Evolutionary conservation across 1,139 yeast species (phyloP), one percentile per base, ranked within the genome.

Genomic region (Hyphopichia pseudoburtonii): DNA sequence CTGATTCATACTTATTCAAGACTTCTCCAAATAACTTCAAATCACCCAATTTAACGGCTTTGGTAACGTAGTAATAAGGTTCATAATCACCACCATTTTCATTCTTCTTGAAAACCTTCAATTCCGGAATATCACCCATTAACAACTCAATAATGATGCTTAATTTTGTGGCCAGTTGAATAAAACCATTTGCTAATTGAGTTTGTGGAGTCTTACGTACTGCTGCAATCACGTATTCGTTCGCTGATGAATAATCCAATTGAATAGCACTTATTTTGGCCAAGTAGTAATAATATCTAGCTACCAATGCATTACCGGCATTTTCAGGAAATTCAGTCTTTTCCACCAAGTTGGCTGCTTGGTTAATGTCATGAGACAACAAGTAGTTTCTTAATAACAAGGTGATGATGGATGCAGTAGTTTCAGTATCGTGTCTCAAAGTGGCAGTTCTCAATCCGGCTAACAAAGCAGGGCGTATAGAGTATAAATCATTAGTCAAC

Each of bases 161-260:
- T 49, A 94, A 76, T 66, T 94, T 94, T 50, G 92, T 83, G 5
- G 97, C 95, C 34, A 87, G 80, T 63, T 89, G 96, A 46, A 90
- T 64, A 59, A 94, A 94, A 1, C 98, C 98, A 34, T 76, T 66
- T 5, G 97, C 89, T 46, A 82, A 78, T 33, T 79, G 73, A 2
- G 96, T 87, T 61, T 89, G 97, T 24, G 98, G 98, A n/a, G 96
- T 90, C 62, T 94, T 94, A 68, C 98, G 82, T 37, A 90, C 85
- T 6, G 98, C 96, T 15, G 95, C 88, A 40, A 88, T 85, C 38
- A 87, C 88, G 54, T 82, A 87, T 53, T 90, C 96, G 56, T 85
- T 84, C 2, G 98, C 97, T 17, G 86, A 72, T 1, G 96, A 82
- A 63, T 94, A 94, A 62, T 94, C 94, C 52, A 94, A 78, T 66